A percentile compares a stretch with the other conserved stretches of the same genome.
Evolutionary conservation across 805 yeast species (phyloP).

Genomic region (Metschnikowia borealis): DNA sequence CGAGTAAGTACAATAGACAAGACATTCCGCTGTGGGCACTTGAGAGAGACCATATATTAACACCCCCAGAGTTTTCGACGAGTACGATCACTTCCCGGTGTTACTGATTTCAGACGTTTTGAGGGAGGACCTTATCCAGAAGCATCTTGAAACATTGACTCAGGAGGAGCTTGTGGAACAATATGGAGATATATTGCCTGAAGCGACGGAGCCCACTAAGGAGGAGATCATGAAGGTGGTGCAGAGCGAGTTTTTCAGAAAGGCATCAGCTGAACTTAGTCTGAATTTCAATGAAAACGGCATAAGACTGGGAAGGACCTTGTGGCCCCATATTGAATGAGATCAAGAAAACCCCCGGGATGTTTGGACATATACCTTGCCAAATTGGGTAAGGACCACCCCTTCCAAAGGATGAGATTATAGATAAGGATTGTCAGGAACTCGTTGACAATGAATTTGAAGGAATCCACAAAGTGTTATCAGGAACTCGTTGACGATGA

Average conservation of each 20-base stretch:
- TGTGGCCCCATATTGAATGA: no score
- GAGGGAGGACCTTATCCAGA: slow-evolving; percentile 26
- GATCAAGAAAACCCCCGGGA: no score
- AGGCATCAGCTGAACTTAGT: slow-evolving; percentile 39
- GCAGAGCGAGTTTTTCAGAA: slow-evolving; percentile 47
- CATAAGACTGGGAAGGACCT: no score
- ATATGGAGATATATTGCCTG: slow-evolving; percentile 41
- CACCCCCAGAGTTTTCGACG: slow-evolving; percentile 2
- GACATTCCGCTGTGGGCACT: slow-evolving; percentile 3
- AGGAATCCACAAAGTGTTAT: no score
- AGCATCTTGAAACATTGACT: slow-evolving; percentile 28
- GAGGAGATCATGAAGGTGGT: slow-evolving; percentile 40
- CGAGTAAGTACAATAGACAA: slow-evolving; percentile 18
- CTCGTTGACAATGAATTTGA: no score
- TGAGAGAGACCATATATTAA: slow-evolving; percentile 3
- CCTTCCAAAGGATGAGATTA: no score
- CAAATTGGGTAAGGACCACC: no score
- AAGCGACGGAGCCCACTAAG: slow-evolving; percentile 33
- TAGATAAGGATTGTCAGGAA: no score
- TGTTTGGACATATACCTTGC: no score
- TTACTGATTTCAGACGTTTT: slow-evolving; percentile 29
- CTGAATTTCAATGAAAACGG: slow-evolving; percentile 38
- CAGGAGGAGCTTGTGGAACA: slow-evolving; percentile 24
- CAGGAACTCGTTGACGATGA: no score
- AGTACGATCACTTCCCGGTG: slow-evolving; percentile 9